A percentile compares a stretch with the other conserved stretches of the same genome.
Evolutionary conservation across 2,329 filamentous ascomycete species (phyloP).

Genomic region (Akanthomyces uredinophilus): DNA sequence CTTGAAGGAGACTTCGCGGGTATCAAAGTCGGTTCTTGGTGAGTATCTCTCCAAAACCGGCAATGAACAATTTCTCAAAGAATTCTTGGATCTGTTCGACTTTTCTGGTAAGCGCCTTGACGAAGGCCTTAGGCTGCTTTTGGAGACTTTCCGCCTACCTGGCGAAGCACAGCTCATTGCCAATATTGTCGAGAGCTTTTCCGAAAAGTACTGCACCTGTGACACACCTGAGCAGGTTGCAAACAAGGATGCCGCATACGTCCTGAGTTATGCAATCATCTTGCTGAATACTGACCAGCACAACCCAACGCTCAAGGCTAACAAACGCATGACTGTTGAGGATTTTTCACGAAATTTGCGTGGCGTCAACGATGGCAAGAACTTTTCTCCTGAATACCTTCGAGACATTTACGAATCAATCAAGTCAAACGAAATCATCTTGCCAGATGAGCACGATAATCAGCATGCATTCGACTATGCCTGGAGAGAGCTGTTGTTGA

Average conservation of each 20-base stretch:
- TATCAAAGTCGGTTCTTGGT: conserved; percentile 86
- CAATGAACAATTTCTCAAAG: conserved; percentile 78
- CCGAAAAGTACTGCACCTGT: conserved; percentile 73
- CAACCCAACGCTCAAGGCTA: conserved; percentile 77
- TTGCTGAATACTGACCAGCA: conserved; percentile 97
- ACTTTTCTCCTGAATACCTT: conserved; percentile 81
- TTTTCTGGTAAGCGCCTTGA: conserved; percentile 84
- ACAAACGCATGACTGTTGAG: conserved; percentile 76
- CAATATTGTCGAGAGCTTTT: conserved; percentile 81
- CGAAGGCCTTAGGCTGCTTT: conserved; percentile 78
- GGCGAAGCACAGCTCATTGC: conserved; percentile 92
- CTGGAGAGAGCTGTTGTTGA: conserved; percentile 89
- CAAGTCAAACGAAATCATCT: conserved; percentile 86
- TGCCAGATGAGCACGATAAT: conserved; percentile 96
- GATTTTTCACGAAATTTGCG: conserved; percentile 88
- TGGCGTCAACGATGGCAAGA: conserved; percentile 77
- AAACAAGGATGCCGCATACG: conserved; percentile 81
- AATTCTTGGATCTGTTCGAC: conserved; percentile 83
- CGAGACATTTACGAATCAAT: conserved; percentile 88
- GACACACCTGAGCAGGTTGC: conserved; percentile 69
- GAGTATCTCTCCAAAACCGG: conserved; percentile 90
- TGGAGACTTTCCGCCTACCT: conserved; percentile 88
- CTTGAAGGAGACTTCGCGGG: conserved; percentile 75
- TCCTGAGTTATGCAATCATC: conserved; percentile 93
- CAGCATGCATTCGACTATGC: conserved; percentile 95